Percentiles rank a stretch among this genome's conserved stretches.
Conservation (phyloP, 306 rosid species). For the Canavalia gladiata region DNA sequence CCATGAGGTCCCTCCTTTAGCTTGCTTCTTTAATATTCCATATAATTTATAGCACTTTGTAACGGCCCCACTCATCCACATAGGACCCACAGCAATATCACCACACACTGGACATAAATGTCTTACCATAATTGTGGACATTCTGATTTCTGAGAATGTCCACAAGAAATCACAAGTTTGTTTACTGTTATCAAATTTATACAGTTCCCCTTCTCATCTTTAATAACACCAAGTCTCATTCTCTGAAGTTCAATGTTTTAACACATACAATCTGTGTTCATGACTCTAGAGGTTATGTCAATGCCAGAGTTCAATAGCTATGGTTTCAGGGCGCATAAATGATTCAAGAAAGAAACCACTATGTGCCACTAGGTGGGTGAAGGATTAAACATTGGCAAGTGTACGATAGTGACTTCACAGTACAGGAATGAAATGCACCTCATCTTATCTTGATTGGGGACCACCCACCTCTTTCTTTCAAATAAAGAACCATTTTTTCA, state of each 20-base stretch:
- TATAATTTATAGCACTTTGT: slow-evolving; percentile 29
- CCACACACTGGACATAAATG: not conserved
- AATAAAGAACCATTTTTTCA: slow-evolving; percentile 44
- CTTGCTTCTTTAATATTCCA: slow-evolving; percentile 12
- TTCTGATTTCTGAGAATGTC: not conserved
- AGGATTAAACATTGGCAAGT: slow-evolving; percentile 53
- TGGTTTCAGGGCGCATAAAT: not conserved
- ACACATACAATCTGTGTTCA: slow-evolving; percentile 40
- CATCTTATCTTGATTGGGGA: slow-evolving; percentile 58
- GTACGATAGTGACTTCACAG: slow-evolving; percentile 48
- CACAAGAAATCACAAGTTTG: not conserved
- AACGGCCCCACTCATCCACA: not conserved
- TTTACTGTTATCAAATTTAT: not conserved
- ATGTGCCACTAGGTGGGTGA: slow-evolving; percentile 51
- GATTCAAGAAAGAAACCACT: slow-evolving; percentile 19
- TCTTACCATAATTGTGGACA: not conserved
- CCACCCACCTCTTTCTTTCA: slow-evolving; percentile 46
- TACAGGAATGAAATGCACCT: slow-evolving; percentile 53
- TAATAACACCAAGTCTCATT: not conserved
- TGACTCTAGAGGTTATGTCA: slow-evolving; percentile 31
- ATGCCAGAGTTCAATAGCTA: slow-evolving; percentile 16
- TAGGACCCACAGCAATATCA: not conserved
- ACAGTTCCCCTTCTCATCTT: not conserved
- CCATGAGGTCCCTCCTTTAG: not conserved
- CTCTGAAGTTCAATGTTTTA: slow-evolving; percentile 2